Base-by-base conservation (phyloP, 129 eudicot genomes). In the Escallonia rubra region DNA sequence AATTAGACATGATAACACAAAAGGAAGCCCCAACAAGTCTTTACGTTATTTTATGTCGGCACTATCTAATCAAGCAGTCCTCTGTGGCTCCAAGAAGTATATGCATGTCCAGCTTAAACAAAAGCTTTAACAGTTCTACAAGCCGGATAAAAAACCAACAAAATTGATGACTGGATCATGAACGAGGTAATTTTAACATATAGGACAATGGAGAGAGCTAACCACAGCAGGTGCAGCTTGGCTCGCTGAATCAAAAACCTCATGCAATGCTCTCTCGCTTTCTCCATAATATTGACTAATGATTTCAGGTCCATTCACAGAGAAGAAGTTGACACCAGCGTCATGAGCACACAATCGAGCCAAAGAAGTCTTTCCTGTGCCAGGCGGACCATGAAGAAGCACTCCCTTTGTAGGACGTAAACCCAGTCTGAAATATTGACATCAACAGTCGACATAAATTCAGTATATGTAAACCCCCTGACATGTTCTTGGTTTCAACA, bases 381-480 rank as follows among this genome's bases (percentile, higher is more conserved):
- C 99, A 51, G 96, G 85, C 44, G 97, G 96, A 12, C 99, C 99
- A 68, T 94, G 87, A 82, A 94, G 99, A 73, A 94, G 87, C 72
- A 94, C 97, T 71, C 99, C 99, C 54, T 87, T 94, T 77, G 85
- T 82, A 68, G 99, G 90, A 66, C 97, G 96, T 64, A 94, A 78
- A 68, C 99, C 96, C 79, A 85, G 65, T 49, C 99, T 93, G 75
- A 63, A 80, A 72, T 50, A 81, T 52, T 51, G 57, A 70, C 43
- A 74, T 65, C 52, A 76, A 55, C 41, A 52, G 46, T 49, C 52
- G 57, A 34, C 14, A 9, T 15, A 55, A 4, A 56, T 53, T 43
- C 62, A 14, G 16, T 11, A 42, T 15, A 68, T 15, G 47, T 5
- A 8, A 57, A 68, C 13, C 2, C 11, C 14, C 6, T 8, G 2